These are phyloP conservation scores for Candida maris DNA, from an alignment of 805 yeast species.

Conservation along the genomic window DNA sequence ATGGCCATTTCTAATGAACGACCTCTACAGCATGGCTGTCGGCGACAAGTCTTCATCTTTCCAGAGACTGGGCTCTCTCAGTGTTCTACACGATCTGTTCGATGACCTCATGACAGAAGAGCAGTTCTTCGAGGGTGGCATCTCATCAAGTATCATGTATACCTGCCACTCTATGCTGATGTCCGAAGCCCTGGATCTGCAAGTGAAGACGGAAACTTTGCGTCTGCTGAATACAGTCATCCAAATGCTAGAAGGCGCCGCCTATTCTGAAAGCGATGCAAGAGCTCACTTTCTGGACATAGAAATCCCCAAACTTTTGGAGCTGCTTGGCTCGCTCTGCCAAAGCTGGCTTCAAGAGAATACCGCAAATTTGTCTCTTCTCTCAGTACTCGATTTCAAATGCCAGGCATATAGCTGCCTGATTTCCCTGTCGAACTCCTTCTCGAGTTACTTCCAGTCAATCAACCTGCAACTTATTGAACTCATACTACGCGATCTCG, in stretches of 20 bases:
- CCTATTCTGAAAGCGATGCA: constrained; percentile 36
- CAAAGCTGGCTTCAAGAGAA: constrained; percentile 3
- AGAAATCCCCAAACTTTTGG: constrained; percentile 25
- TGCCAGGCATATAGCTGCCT: constrained; percentile 29
- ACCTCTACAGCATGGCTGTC: constrained; percentile 37
- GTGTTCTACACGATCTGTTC: constrained; percentile 69
- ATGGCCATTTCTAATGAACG: constrained; percentile 72
- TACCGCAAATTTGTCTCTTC: constrained; percentile 5
- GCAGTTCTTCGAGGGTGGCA: constrained; percentile 75
- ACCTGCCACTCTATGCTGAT: constrained; percentile 44
- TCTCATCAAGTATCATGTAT: constrained; percentile 52
- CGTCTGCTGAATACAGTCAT: constrained; percentile 52
- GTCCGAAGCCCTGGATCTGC: constrained; percentile 21
- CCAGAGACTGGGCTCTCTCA: constrained; percentile 50
- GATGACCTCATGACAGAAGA: constrained; percentile 85
- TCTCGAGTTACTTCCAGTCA: constrained; percentile 17
- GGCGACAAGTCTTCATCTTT: constrained; percentile 30
- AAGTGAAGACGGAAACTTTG: constrained; percentile 45
- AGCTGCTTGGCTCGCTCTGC: constrained; percentile 20
- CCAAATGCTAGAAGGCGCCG: constrained; percentile 49
- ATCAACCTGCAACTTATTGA: constrained; percentile 10
- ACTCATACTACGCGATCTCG: constrained; percentile 19
- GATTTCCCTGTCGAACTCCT: constrained; percentile 23
- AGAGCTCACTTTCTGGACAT: constrained; percentile 37
- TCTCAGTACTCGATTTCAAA: constrained; percentile 24